phyloP scores from a whole-genome alignment of 108 stramenopile genomes.

The Nitzschia sp. region DNA sequence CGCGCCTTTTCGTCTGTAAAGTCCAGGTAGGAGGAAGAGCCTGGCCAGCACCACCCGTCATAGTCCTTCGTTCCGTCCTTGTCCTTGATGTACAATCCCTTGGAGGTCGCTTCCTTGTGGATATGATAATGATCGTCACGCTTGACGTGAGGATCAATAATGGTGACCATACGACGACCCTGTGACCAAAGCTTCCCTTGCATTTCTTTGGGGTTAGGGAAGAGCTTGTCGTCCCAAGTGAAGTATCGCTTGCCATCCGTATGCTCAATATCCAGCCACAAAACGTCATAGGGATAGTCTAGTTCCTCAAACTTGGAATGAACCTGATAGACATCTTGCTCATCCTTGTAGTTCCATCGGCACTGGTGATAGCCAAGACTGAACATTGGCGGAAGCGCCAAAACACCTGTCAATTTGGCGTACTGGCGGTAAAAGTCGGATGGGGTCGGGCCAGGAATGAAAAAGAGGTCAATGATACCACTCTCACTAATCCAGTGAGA shows the following conservation, averaged over 20 bases:
- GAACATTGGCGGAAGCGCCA: slow-evolving; percentile 93
- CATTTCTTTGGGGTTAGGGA: slow-evolving; percentile 95
- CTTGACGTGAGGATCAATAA: slow-evolving; percentile 99
- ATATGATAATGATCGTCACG: slow-evolving; percentile 91
- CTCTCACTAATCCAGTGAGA: slow-evolving; percentile 97
- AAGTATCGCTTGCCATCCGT: slow-evolving; percentile 99
- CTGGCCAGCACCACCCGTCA: slow-evolving; percentile 99
- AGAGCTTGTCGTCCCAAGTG: slow-evolving; percentile 95
- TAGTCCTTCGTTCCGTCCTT: slow-evolving; percentile 89
- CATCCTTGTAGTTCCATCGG: slow-evolving; percentile 99
- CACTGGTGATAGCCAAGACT: slow-evolving; percentile 99
- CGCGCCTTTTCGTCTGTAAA: slow-evolving; percentile 94
- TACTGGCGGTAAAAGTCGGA: slow-evolving; percentile 86
- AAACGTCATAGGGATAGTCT: slow-evolving; percentile 98
- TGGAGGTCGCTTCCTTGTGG: slow-evolving; percentile 93
- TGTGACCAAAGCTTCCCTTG: slow-evolving; percentile 84
- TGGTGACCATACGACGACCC: slow-evolving; percentile 98
- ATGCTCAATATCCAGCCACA: slow-evolving; percentile 99
- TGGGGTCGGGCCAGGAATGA: slow-evolving; percentile 82
- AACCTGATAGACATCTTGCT: slow-evolving; percentile 93
- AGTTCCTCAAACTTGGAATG: slow-evolving; percentile 93
- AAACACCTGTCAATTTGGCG: slow-evolving; percentile 84
- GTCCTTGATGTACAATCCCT: slow-evolving; percentile 95
- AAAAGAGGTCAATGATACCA: slow-evolving; percentile 88
- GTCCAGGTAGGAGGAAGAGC: slow-evolving; percentile 97